Evolutionary conservation across 305 asterid genomes (phyloP), one percentile per base, ranked within the genome.

Genomic region (Fraxinus paxiana): DNA sequence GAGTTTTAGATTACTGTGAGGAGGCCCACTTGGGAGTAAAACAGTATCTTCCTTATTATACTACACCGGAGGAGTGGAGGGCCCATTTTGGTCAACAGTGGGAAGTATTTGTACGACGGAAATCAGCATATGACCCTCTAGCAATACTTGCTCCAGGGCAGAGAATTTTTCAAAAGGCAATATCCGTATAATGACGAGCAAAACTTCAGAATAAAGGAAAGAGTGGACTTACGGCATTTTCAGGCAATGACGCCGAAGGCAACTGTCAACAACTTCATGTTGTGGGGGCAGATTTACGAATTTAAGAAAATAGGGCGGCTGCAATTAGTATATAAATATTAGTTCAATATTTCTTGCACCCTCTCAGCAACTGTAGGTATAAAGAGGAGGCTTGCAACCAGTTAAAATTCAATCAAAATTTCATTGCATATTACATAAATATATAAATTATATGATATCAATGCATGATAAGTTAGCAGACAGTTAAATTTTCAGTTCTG

Each of bases 81-180:
- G 86, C 87, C 79, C 99, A 95, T 41, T 95, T 87, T 82, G 98
- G 99, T 82, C 86, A 82, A 37, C 80, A 81, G 37, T 95, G 99
- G 99, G 91, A 92, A 79, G 84, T 82, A 28, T 91, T 93, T 34
- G 89, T 81, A 46, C 93, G 87, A 86, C 92, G 97, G 86, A 95
- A 95, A 91, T 87, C 86, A 35, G 86, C 86, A 4, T 95, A 93
- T 72, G 99, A 95, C 84, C 98, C 99, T 48, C 90, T 93, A 83
- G 91, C 97, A 28, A 90, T 93, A 78, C 97, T 95, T 48, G 93
- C 96, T 35, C 98, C 99, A 2, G 99, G 99, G 2, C 99, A 95
- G 87, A 90, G 93, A 80, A 91, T 95, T 85, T 95, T 95, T 72
- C 97, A 85, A 41, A 93, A 91, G 85, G 84, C 87, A 73, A 80